Evolutionary conservation across 495 filamentous ascomycete species (phyloP).

Genomic region (Aspergillus panamensis): DNA sequence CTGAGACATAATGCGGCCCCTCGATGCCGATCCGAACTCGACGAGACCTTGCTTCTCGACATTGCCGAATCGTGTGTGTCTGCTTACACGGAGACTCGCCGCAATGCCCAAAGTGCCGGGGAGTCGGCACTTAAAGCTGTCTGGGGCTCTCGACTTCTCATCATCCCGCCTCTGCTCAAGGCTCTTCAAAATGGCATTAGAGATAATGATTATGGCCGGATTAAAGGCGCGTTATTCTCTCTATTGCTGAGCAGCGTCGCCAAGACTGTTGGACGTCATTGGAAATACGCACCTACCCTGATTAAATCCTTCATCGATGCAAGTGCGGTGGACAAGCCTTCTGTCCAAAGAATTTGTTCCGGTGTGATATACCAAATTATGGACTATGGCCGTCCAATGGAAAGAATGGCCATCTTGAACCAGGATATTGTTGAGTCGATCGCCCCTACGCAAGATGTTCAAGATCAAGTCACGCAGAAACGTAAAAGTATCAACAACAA

Average conservation of each 20-base stretch:
- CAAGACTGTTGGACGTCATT: conserved; percentile 84
- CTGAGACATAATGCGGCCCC: conserved; percentile 88
- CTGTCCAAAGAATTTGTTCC: conserved; percentile 84
- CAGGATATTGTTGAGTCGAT: conserved; percentile 67
- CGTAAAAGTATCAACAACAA: conserved; percentile 68
- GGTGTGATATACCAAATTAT: conserved; percentile 79
- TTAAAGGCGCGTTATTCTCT: conserved; percentile 92
- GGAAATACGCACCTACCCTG: conserved; percentile 83
- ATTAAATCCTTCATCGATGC: conserved; percentile 87
- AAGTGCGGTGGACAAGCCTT: conserved; percentile 85
- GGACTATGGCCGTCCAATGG: conserved; percentile 83
- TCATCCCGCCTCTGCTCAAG: conserved; percentile 81
- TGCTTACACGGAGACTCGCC: conserved; percentile 90
- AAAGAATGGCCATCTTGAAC: conserved; percentile 84
- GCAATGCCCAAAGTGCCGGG: conserved; percentile 85
- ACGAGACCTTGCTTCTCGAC: conserved; percentile 79
- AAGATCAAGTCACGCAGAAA: conserved; percentile 59
- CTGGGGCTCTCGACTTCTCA: conserved; percentile 76
- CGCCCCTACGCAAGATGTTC: conserved; percentile 65
- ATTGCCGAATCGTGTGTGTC: conserved; percentile 88
- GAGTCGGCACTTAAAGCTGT: conserved; percentile 93
- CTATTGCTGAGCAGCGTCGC: conserved; percentile 82
- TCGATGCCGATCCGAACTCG: conserved; percentile 76
- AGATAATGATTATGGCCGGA: conserved; percentile 75
- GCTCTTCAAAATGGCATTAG: conserved; percentile 79